Evolutionary conservation across 345 rosid species (phyloP), one percentile per base, ranked within the genome.

Genomic region (Gynandropsis gynandra): DNA sequence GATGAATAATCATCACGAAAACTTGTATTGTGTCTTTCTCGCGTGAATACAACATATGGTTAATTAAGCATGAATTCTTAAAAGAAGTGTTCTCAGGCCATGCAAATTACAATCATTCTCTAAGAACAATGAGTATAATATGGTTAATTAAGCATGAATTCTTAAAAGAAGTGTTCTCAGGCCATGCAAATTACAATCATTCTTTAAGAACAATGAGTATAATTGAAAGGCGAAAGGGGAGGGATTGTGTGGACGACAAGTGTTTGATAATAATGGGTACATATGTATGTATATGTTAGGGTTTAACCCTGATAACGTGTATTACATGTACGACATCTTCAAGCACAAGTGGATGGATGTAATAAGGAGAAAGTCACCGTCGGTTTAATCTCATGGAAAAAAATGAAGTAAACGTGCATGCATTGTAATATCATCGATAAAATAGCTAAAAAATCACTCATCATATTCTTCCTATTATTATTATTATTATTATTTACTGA

Each of bases 221-320:
- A 42, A 52, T 33, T 35, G 81, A 82, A 42, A 83, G 93, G 48
- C n/a, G n/a, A 89, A 79, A 61, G 0, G 94, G 96, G 4, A 94
- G 97, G 4, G 76, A 78, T 56, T 61, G 48, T 42, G 68, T 70
- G 21, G 74, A 83, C 67, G 79, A 81, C 56, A 75, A 73, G 17
- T 70, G 73, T 46, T 70, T 89, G 72, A 72, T 89, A 75, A 78
- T 93, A 76, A 80, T 89, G 68, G 97, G 85, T 89, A 89, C 64
- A 74, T 85, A n/a, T n/a, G n/a, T n/a, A n/a, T 11, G 36, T 77
- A 14, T 77, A 78, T 47, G 89, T 89, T 52, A 81, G 57, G 61
- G 83, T 81, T 48, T 95, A 85, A 60, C n/a, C n/a, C n/a, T n/a
- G n/a, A n/a, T n/a, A n/a, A n/a, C n/a, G 88, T 89, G 43, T 92